Evolutionary conservation across 2,329 filamentous ascomycete genomes (phyloP), one percentile per base, ranked within the genome.

Genomic region (Triangularia verruculosa): DNA sequence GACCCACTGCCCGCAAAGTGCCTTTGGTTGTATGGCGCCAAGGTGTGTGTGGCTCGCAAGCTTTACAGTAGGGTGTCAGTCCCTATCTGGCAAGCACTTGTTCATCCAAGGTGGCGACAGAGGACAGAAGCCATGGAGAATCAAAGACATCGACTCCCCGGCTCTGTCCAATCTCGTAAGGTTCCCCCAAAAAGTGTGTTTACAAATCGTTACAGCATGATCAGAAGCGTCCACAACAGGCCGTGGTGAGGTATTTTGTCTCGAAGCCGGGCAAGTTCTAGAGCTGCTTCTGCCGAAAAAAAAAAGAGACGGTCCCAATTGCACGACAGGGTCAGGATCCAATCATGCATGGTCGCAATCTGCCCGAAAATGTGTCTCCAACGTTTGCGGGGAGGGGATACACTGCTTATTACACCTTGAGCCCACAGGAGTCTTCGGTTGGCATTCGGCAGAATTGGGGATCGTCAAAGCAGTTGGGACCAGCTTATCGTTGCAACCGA

Each of bases 261-360:
- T 24, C 22, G 20, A 3, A n/a, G 17, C 51, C 22, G 25, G 27
- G 7, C 9, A 15, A 11, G 3, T 54, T 25, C 39, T 7, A 25
- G 20, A n/a, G 5, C 12, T 39, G 28, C n/a, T n/a, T 27, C 17
- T 59, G 57, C 57, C 57, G 57, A 59, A 22, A 47, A 34, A 15
- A 25, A 58, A 27, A 43, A 47, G 7, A 17, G 15, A 43, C 47
- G 54, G 32, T 59, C 28, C 58, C 58, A 61, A 34, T 59, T 59
- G 64, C 15, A 59, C 57, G 34, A 59, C 55, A 62, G 39, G 52
- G 24, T 24, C 55, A 62, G 39, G 52, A 22, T 28, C 24, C 59
- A 43, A 12, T 54, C 24, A 61, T 56, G 63, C 61, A 64, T 68
- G 63, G n/a, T 61, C 61, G 65, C 61, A 63, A 66, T 67, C 60